Base-by-base conservation (phyloP, 441 rosid species). In the Brassica hybrid region DNA sequence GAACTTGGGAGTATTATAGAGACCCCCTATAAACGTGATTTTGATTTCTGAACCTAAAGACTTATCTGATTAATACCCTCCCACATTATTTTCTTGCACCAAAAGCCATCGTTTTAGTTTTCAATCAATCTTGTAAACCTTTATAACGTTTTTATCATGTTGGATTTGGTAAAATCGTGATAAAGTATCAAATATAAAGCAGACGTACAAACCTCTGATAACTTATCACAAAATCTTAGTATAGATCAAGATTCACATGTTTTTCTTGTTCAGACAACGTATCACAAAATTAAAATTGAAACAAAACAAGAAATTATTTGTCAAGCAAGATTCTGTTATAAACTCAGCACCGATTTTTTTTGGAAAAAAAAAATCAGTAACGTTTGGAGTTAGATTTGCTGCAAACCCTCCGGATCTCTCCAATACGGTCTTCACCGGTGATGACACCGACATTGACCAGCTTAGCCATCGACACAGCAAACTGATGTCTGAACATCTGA, bases 401-500 rank as follows among this genome's bases (percentile, higher is more conserved):
- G 69, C 94, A 85, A 82, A 91, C 82, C 76, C 48, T 80, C 77
- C 83, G 67, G 80, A 80, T 76, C 72, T 80, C 83, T 67, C 83
- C 91, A 17, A 82, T 82, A 48, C 54, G 84, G 13, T 83, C 83
- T n/a, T 83, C 82, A 63, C 77, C 84, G 7, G 88, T 70, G 27
- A 89, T 71, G 98, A 89, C 23, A 81, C 92, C 83, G 68, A 87
- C 75, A 69, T 88, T 91, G 38, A 88, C 38, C 3, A 93, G 89
- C 84, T 86, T 93, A 27, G 81, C 79, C 94, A 91, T 90, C 48
- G 98, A 89, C 16, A 81, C 92, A 1, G 81, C 86, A 48, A 89
- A 91, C 79, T 89, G 97, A 41, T 72, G 54, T 50, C 73, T 48
- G 88, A 87, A 86, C 12, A 86, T 60, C 66, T 36, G 62, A 0